phyloP scores from a whole-genome alignment of 805 yeast species.

The Kurtzmaniella fragi region DNA sequence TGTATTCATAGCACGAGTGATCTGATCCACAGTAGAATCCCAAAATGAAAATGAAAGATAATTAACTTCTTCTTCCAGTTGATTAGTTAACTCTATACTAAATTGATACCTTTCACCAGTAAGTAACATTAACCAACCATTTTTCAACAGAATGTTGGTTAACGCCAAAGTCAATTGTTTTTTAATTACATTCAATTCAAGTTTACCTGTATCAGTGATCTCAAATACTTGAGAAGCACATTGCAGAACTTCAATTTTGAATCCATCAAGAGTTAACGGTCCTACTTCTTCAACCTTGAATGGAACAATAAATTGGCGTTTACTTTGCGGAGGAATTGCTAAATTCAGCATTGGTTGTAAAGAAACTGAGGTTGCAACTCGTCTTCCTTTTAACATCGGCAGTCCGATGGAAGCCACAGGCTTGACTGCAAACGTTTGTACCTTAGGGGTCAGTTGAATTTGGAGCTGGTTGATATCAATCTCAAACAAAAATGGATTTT shows the following conservation, averaged over 20 bases:
- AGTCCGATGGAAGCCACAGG: constrained; percentile 1
- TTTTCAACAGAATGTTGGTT: constrained; percentile 47
- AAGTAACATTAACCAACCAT: constrained; percentile 67
- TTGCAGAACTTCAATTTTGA: constrained; percentile 45
- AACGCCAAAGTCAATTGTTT: constrained; percentile 61
- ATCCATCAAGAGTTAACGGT: constrained; percentile 43
- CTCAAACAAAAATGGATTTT: constrained; percentile 79
- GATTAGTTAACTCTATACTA: constrained; percentile 50
- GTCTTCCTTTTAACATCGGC: not conserved
- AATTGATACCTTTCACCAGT: constrained; percentile 68
- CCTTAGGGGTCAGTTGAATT: constrained; percentile 27
- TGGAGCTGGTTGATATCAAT: constrained; percentile 50
- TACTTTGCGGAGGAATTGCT: constrained; percentile 17
- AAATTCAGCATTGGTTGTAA: constrained; percentile 6
- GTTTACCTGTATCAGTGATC: constrained; percentile 20
- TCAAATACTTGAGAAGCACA: constrained; percentile 45
- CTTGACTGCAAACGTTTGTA: constrained; percentile 20
- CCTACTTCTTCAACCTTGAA: constrained; percentile 51
- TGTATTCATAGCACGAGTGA: constrained; percentile 22
- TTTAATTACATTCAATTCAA: constrained; percentile 23
- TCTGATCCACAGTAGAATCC: constrained; percentile 68
- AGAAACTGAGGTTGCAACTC: constrained; percentile 1
- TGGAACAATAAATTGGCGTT: constrained; percentile 36
- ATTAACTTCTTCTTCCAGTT: constrained; percentile 52
- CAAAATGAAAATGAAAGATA: constrained; percentile 56